Evolutionary conservation across 192 early-diverging fungal genomes (phyloP).

Genomic region (Phlyctochytrium bullatum): DNA sequence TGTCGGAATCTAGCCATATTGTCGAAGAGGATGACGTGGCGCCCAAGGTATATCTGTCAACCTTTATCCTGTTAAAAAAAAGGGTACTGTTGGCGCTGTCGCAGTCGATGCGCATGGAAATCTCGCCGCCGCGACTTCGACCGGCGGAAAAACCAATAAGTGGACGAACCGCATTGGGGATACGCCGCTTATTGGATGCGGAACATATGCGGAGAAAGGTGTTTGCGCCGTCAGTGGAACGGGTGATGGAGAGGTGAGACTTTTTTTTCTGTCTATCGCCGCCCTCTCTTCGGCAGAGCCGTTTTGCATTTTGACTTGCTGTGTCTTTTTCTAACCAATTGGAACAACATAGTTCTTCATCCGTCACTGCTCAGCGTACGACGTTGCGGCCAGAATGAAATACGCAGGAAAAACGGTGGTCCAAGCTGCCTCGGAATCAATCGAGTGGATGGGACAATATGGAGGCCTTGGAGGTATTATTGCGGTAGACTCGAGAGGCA

Average conservation of each 20-base stretch:
- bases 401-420: constrained; percentile 34
- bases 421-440: constrained; percentile 28
- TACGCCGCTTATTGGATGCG: constrained; percentile 45
- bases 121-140: constrained; percentile 45
- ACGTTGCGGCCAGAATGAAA: constrained; percentile 43
- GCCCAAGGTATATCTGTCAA: constrained; percentile 8
- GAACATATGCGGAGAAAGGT: constrained; percentile 47
- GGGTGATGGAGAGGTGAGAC: constrained; percentile 44
- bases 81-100: constrained; percentile 47
- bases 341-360: constrained; percentile 49
- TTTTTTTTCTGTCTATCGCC: background rate
- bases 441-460: constrained; percentile 31
- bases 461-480: constrained; percentile 43
- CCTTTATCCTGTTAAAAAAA: no score
- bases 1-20: constrained; percentile 7
- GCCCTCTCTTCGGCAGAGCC: background rate
- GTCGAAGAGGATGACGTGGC: constrained; percentile 12
- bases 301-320: background rate
- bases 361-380: constrained; percentile 34
- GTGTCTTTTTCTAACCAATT: constrained; percentile 1
- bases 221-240: constrained; percentile 43
- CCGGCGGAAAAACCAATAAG: constrained; percentile 48
- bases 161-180: constrained; percentile 44
- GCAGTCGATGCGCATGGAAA: constrained; percentile 42
- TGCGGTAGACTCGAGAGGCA: constrained; percentile 39